phyloP scores from a whole-genome alignment of 768 basidiomycete species.

The Suillus placidus region DNA sequence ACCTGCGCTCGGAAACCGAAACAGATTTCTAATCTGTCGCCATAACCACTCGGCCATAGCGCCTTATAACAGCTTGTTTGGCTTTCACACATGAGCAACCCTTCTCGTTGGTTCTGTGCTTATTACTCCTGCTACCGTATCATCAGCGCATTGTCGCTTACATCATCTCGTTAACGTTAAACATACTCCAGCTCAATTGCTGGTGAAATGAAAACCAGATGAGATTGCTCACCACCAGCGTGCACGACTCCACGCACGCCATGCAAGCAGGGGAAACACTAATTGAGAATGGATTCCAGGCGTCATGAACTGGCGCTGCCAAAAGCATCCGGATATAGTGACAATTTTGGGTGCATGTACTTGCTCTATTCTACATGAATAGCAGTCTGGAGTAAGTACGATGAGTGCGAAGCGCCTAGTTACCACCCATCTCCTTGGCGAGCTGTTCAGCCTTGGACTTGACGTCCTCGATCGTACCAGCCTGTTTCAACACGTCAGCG shows the following conservation, averaged over 20 bases:
- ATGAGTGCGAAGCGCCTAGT: constrained; percentile 27
- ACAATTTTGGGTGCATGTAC: constrained; percentile 15
- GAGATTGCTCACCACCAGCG: not conserved
- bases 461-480: constrained; percentile 95
- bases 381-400: constrained; percentile 5
- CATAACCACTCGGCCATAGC: constrained; percentile 82
- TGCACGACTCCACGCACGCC: not conserved
- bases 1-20: constrained; percentile 72
- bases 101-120: too few species aligned
- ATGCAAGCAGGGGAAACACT: not conserved
- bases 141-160: too few species aligned
- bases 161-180: not conserved
- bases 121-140: not conserved
- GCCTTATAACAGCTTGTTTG: constrained; percentile 39
- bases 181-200: not conserved
- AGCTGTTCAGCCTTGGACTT: constrained; percentile 97
- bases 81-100: not conserved
- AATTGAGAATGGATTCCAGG: not conserved
- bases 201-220: not conserved
- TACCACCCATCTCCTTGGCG: constrained; percentile 85
- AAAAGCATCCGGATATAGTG: constrained; percentile 2
- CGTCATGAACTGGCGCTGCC: not conserved
- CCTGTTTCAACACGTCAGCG: constrained; percentile 34
- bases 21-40: constrained; percentile 80
- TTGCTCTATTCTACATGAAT: constrained; percentile 17